phyloP scores from a whole-genome alignment of 2,329 filamentous ascomycete species.

The Pleoardoris graminearum region DNA sequence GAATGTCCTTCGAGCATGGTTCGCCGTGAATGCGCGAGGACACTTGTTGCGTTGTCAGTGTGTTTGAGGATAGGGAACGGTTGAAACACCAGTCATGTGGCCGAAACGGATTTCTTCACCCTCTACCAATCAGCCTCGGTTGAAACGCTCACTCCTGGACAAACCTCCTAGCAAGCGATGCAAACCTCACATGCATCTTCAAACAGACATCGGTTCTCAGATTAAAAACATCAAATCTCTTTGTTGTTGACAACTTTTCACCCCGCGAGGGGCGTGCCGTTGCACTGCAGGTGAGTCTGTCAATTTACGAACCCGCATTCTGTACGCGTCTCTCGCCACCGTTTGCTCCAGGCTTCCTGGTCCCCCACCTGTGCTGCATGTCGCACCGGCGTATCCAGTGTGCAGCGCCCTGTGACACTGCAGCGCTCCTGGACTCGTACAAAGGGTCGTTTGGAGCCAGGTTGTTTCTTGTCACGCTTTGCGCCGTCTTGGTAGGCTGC shows the following conservation, averaged over 20 bases:
- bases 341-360: slow-evolving; percentile 11
- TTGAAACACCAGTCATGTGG: no score
- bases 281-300: slow-evolving; percentile 21
- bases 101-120: no score
- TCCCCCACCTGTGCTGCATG: slow-evolving; percentile 26
- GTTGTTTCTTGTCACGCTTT: slow-evolving; percentile 33
- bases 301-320: slow-evolving; percentile 21
- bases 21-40: background rate
- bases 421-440: slow-evolving; percentile 18
- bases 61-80: background rate
- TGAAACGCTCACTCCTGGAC: slow-evolving; percentile 19
- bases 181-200: slow-evolving; percentile 18
- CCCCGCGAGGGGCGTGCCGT: slow-evolving; percentile 14
- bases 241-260: background rate
- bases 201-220: slow-evolving; percentile 26
- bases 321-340: slow-evolving; percentile 21
- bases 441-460: slow-evolving; percentile 9
- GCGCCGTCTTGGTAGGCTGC: slow-evolving; percentile 25
- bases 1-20: slow-evolving; percentile 9
- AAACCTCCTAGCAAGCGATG: background rate
- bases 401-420: slow-evolving; percentile 28
- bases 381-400: slow-evolving; percentile 41
- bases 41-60: background rate
- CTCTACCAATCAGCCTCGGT: slow-evolving; percentile 29
- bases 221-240: slow-evolving; percentile 22